phyloP scores from a whole-genome alignment of 2,329 filamentous ascomycete species.

The Neopestalotiopsis sp. region DNA sequence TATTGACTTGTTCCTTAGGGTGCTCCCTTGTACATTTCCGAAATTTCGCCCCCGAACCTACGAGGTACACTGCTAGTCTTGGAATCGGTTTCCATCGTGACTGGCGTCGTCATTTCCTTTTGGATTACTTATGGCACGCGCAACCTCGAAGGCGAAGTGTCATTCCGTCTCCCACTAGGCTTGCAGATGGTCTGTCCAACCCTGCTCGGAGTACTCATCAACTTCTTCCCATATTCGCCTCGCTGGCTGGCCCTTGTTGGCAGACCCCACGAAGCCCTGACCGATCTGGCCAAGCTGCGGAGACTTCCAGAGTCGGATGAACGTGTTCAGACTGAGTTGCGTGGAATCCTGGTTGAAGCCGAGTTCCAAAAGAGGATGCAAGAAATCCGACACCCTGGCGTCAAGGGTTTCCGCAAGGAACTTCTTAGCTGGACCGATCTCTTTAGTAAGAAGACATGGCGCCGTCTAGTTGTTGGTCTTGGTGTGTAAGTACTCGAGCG shows the following conservation, averaged over 20 bases:
- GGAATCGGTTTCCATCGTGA: conserved; percentile 55
- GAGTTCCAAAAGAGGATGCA: conserved; percentile 47
- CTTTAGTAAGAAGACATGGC: conserved; percentile 49
- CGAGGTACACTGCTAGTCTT: conserved; percentile 50
- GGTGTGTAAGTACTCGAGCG: conserved; percentile 28
- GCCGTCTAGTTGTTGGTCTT: conserved; percentile 44
- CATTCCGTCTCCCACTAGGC: conserved; percentile 51
- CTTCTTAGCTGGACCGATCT: conserved; percentile 50
- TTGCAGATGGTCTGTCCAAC: conserved; percentile 49
- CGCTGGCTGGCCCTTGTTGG: conserved; percentile 47
- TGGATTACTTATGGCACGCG: conserved; percentile 60
- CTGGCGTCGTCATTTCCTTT: conserved; percentile 56
- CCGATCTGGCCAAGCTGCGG: conserved; percentile 42
- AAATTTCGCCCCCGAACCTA: conserved; percentile 42
- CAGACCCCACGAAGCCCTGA: conserved; percentile 44
- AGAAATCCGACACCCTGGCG: conserved; percentile 43
- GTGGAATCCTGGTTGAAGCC: conserved; percentile 54
- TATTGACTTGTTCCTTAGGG: conserved; percentile 14
- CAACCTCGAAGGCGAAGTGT: conserved; percentile 43
- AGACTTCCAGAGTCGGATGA: conserved; percentile 45
- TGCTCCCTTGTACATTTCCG: conserved; percentile 31
- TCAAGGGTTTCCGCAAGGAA: conserved; percentile 45
- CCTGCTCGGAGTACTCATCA: conserved; percentile 44
- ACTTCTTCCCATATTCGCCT: conserved; percentile 50
- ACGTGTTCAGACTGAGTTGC: conserved; percentile 51